Base-by-base conservation (phyloP, 208 protist genomes). In the Naegleria lovaniensis region DNA sequence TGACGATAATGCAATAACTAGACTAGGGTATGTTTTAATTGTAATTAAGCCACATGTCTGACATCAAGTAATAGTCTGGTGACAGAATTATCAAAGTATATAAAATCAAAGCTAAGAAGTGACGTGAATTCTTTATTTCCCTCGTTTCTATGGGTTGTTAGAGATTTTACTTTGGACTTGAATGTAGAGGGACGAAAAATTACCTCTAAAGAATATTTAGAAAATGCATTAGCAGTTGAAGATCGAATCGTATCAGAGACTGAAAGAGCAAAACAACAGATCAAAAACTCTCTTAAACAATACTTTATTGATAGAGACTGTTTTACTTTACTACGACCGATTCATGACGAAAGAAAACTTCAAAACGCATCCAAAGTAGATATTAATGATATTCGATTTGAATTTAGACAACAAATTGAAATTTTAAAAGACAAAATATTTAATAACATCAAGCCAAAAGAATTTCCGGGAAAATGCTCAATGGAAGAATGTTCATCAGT, bases 91-190 rank as follows among this genome's bases (percentile, higher is more conserved):
- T 88, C 91, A 25, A 90, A 93, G 79, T 48, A 85, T 38, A 90
- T 93, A 59, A 33, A 38, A 22, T 51, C 7, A 83, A 38, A 41
- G 43, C 16, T 15, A 25, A 51, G 43, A 33, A 43, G 43, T 16
- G 87, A 90, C 79, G 86, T 91, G 4, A 41, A 58, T 7, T 5
- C 43, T 22, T 36, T 91, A 33, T 88, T 92, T 11, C 92, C 92
- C 13, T 48, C 5, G 25, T 93, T 93, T 83, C 9, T 93, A 15
- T 93, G 92, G 92, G 33, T 93, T 13, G 75, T 93, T 4, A 91
- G 92, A 41, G 92, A 93, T 91, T 92, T 92, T 67, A 79, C 52
- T 16, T 90, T 93, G 48, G 87, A 93, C 43, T 59, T 93, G 0
- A 33, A 13, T 9, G 85, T 91, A 51, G n/a, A 85, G 11, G 90